Base-by-base conservation (phyloP, 2,329 filamentous ascomycete species). In the Ceratocystis cacaofunesta region DNA sequence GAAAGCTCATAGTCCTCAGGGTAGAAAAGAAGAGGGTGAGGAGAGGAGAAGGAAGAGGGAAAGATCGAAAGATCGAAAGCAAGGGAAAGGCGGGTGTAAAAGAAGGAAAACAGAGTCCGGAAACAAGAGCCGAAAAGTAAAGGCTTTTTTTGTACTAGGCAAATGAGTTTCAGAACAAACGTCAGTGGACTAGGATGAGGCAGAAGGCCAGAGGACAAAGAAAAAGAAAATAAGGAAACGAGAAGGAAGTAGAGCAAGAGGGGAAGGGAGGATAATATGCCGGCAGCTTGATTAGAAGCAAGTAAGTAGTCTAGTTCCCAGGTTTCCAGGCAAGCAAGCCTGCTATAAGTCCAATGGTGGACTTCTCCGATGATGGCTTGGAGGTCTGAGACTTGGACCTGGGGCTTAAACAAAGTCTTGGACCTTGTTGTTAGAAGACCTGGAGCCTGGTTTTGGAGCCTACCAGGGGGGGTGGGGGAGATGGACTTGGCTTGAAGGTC, bases 321-420 rank as follows among this genome's bases (percentile, higher is more conserved):
- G 22, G 52, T 15, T 57, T 50, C 46, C 19, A 36, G 46, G 46
- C 46, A 22, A 22, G 48, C 48, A 10, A 22, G 2, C 19, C 22
- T 19, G 17, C 48, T 50, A 12, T 50, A 25, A 22, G 48, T 8
- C 48, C 36, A 41, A n/a, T 22, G 48, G n/a, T 25, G n/a, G 48
- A 19, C 22, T 52, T 57, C 52, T 32, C 28, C 25, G 12, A 1
- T 30, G 25, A 41, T 41, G 28, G 10, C 28, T 32, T 57, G n/a
- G 30, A 28, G 30, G 22, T 57, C 52, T 32, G 52, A 57, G 22
- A 28, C 52, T 22, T 57, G 28, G 12, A 30, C 22, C 6, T 57
- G 22, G 52, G 52, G 52, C 52, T 57, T 57, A 28, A 28, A 57
- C 52, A 57, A 41, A 30, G 52, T 57, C 52, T 57, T 57, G 52